Evolutionary conservation across 2,329 filamentous ascomycete species (phyloP).

Genomic region (Xylariomycetidae sp.): DNA sequence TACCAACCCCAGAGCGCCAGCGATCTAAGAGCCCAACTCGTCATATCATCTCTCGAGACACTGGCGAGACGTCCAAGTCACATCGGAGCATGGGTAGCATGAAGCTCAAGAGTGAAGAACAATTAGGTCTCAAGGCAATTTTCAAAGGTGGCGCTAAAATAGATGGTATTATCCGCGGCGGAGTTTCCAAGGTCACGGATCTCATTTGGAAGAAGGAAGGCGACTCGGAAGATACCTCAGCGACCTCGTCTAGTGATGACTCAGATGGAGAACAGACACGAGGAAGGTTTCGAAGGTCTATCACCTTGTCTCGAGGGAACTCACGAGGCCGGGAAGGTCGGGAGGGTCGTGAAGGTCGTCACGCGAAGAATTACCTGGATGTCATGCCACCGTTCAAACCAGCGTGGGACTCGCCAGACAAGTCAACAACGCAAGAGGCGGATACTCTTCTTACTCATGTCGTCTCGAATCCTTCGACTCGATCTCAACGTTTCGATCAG

Average conservation of each 20-base stretch:
- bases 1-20: slow-evolving; percentile 22
- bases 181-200: slow-evolving; percentile 53
- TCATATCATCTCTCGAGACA: slow-evolving; percentile 30
- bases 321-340: no score
- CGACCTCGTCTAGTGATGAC: slow-evolving; percentile 42
- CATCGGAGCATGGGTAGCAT: slow-evolving; percentile 46
- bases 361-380: slow-evolving; percentile 44
- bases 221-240: slow-evolving; percentile 25
- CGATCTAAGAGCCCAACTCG: slow-evolving; percentile 35
- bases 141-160: slow-evolving; percentile 70
- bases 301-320: slow-evolving; percentile 30
- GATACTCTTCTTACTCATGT: slow-evolving; percentile 10
- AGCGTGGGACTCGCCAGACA: slow-evolving; percentile 23
- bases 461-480: slow-evolving; percentile 31
- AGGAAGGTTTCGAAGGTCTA: slow-evolving; percentile 33
- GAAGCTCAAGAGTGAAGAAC: slow-evolving; percentile 39
- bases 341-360: slow-evolving; percentile 21
- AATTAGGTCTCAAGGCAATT: slow-evolving; percentile 63
- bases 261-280: slow-evolving; percentile 41
- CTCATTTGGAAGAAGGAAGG: slow-evolving; percentile 53
- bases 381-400: slow-evolving; percentile 47
- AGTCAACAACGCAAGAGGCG: slow-evolving; percentile 12
- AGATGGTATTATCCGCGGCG: slow-evolving; percentile 62
- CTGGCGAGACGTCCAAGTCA: slow-evolving; percentile 44
- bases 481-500: slow-evolving; percentile 41